phyloP scores from a whole-genome alignment of 805 yeast species.

The Lachancea meyersii region DNA sequence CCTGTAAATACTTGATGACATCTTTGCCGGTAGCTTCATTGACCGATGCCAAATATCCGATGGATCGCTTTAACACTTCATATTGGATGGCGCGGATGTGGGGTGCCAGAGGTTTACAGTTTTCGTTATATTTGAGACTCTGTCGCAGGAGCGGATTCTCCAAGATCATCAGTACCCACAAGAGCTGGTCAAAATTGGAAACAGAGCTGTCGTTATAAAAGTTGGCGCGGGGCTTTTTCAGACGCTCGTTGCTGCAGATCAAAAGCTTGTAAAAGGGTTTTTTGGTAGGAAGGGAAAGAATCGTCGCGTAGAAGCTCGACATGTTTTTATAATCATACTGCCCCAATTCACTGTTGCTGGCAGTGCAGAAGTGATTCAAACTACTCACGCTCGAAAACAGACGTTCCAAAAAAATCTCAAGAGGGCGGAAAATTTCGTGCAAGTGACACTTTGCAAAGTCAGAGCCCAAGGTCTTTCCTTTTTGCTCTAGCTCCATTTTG shows the following conservation, averaged over 20 bases:
- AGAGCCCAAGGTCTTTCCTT: neutral
- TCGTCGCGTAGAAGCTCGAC: conserved; percentile 38
- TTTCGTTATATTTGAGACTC: conserved; percentile 35
- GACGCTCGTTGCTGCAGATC: conserved; percentile 42
- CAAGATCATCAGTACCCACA: conserved; percentile 58
- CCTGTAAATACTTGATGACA: conserved; percentile 13
- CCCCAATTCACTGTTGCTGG: conserved; percentile 19
- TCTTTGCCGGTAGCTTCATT: conserved; percentile 6
- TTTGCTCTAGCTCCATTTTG: neutral
- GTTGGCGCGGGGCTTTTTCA: conserved; percentile 43
- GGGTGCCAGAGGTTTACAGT: conserved; percentile 34
- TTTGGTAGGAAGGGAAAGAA: conserved; percentile 51
- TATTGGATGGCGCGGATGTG: conserved; percentile 55
- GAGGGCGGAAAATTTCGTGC: conserved; percentile 39
- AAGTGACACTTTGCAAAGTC: neutral
- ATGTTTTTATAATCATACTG: conserved; percentile 46
- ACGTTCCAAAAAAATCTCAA: conserved; percentile 41
- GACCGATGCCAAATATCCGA: conserved; percentile 58
- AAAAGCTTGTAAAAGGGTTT: conserved; percentile 55
- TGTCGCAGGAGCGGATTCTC: conserved; percentile 60
- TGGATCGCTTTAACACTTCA: conserved; percentile 59
- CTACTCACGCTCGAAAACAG: conserved; percentile 44
- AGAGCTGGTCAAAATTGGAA: neutral
- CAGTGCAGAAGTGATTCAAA: conserved; percentile 50
- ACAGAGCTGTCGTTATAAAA: conserved; percentile 11